Evolutionary conservation across 345 rosid genomes (phyloP).

Genomic region (Streptanthus diversifolius): DNA sequence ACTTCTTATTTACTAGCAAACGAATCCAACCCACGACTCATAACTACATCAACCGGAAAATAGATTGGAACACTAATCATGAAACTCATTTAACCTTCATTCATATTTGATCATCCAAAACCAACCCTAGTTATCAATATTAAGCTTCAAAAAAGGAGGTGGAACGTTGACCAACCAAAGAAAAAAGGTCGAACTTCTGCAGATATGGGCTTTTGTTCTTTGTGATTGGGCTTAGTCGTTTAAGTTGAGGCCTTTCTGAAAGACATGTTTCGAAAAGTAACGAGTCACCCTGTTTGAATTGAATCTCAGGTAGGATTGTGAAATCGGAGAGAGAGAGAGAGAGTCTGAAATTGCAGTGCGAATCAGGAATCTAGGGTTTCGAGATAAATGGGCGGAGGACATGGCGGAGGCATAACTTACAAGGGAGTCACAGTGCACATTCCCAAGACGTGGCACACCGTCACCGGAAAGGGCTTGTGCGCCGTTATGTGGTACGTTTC

Average conservation of each 20-base stretch:
- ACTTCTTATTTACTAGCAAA: not conserved
- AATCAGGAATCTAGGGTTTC: conserved; percentile 26
- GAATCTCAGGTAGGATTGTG: conserved; percentile 26
- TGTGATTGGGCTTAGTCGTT: not conserved
- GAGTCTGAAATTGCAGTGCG: conserved; percentile 16
- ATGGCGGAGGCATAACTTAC: conserved; percentile 60
- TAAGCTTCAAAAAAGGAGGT: not conserved
- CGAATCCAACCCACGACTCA: not conserved
- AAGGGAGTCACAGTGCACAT: conserved; percentile 69
- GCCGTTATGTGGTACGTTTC: conserved; percentile 76
- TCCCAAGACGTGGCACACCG: conserved; percentile 82
- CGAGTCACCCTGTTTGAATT: not conserved
- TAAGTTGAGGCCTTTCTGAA: not conserved
- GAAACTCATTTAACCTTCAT: not conserved
- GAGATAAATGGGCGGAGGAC: conserved; percentile 69
- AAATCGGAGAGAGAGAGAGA: conserved; percentile 1
- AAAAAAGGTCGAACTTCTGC: not conserved
- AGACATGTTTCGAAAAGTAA: not conserved
- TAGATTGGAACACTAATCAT: not conserved
- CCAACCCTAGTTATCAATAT: not conserved
- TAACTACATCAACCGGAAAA: not conserved
- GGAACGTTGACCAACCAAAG: too few relatives aligned
- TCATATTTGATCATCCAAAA: not conserved
- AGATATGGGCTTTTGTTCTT: not conserved
- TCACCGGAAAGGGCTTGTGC: conserved; percentile 87